Evolutionary conservation across 148 eudicot genomes (phyloP), one percentile per base, ranked within the genome.

Genomic region (Talinum fruticosum): DNA sequence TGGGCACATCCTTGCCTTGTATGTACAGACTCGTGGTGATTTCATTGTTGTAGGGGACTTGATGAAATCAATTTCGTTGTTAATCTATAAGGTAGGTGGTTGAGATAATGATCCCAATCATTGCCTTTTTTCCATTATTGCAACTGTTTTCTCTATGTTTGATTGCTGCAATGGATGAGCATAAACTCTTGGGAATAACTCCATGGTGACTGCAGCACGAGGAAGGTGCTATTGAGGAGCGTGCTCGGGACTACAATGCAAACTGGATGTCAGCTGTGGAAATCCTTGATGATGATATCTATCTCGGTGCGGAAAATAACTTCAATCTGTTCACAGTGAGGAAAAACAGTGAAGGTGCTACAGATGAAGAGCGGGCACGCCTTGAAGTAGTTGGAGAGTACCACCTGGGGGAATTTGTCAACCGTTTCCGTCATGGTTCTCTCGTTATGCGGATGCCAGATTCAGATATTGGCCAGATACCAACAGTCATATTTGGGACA

Each of bases 231-330:
- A 93, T 96, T 38, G 99, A 96, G 87, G 99, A 96, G 83, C 91
- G 99, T 66, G 99, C 99, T 0, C 91, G 99, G 62, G 99, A 96
- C 81, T 96, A 96, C 85, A 96, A 93, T 69, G 97, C 97, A 30
- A 93, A 93, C 54, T 96, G 99, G 99, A 96, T 96, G 99, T 87
- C 99, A 41, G 99, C 97, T 10, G 97, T 96, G 10, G 99, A 96
- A 87, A 93, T 93, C 77, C 92, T 96, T 4, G 90, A 96, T 72
- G 99, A 96, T 59, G 97, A 93, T 71, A 76, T 90, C 62, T 96
- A 93, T 75, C 90, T 96, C 8, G 99, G 99, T 2, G 91, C 90
- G 1, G 99, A 96, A 71, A 96, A 93, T 32, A 96, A 91, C 69
- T 96, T 83, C 80, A 96, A 96, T 83, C 90, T 96, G 26, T 91